Base-by-base conservation (phyloP, 2,329 filamentous ascomycete genomes). In the Xylariomycetidae sp. region DNA sequence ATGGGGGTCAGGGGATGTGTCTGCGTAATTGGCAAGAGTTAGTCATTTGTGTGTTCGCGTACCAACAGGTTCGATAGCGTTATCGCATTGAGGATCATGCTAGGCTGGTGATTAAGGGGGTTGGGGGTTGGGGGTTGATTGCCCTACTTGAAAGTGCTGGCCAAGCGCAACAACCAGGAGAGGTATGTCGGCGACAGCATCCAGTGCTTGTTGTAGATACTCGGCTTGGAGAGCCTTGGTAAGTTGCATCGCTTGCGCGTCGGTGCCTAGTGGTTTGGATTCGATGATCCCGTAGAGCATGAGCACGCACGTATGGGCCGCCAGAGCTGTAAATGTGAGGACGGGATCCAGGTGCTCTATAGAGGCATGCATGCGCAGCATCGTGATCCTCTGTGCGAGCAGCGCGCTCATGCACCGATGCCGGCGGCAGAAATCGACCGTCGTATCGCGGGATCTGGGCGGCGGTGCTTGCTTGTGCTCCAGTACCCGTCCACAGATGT, bases 1-100 rank as follows among this genome's bases (percentile, higher is more conserved):
- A 40, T 40, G 8, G 38, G 33, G 5, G 38, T 40, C 14, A 40
- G 28, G 31, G 38, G 38, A 30, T 40, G 38, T 31, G 31, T 37
- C 35, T 37, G 31, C 14, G 33, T n/a, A 37, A 30, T 30, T 16
- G 22, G 22, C 16, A 19, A 27, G 9, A 26, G 13, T 30, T 25
- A 25, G 27, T 30, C 17, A 35, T 16, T 26, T 17, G 22, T 28
- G 14, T 23, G 11, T n/a, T 10, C 19, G 15, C 12, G 27, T 19
- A 30, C 16, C 13, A 25, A 25, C 26, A 30, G 7, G 16, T 16
- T 25, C 14, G 26, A 20, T 31, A n/a, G n/a, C n/a, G n/a, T n/a
- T n/a, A n/a, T n/a, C n/a, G n/a, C n/a, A n/a, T n/a, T n/a, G n/a
- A n/a, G n/a, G n/a, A n/a, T n/a, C n/a, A n/a, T n/a, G n/a, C n/a